Conservation (phyloP, 768 basidiomycete genomes). For the Podaxis mareebaensis region DNA sequence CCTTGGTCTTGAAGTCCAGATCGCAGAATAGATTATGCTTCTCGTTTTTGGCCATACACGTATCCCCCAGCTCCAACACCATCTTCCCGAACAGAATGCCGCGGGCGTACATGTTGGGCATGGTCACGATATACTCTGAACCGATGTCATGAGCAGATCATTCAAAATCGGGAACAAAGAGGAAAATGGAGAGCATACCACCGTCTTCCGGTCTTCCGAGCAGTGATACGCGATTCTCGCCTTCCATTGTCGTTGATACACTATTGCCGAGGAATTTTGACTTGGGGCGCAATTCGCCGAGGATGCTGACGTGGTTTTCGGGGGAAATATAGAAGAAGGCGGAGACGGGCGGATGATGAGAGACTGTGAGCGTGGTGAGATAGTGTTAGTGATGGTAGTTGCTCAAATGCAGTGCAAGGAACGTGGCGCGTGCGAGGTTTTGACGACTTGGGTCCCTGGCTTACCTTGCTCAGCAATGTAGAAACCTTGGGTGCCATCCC, state of each 20-base stretch:
- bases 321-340: constrained; percentile 97
- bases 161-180: constrained; percentile 5
- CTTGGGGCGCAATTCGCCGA: constrained; percentile 94
- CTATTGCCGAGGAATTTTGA: constrained; percentile 96
- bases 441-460: constrained; percentile 15
- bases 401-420: constrained; percentile 2
- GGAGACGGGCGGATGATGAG: constrained; percentile 92
- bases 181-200: constrained; percentile 46
- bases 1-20: constrained; percentile 98
- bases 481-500: constrained; percentile 87
- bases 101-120: constrained; percentile 98
- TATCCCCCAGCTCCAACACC: constrained; percentile 94
- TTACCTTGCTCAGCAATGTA: constrained; percentile 95
- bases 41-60: constrained; percentile 82
- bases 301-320: constrained; percentile 80
- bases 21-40: constrained; percentile 74
- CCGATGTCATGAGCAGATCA: constrained; percentile 3
- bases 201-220: constrained; percentile 86
- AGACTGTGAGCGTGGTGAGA: constrained; percentile 53
- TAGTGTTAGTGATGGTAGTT: constrained; percentile 5
- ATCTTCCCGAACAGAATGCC: constrained; percentile 91
- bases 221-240: constrained; percentile 85
- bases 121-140: constrained; percentile 82
- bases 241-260: constrained; percentile 95
- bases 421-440: constrained; percentile 1